Conservation (phyloP, 2,329 filamentous ascomycete genomes). For the Botryosphaeria dothidea region DNA sequence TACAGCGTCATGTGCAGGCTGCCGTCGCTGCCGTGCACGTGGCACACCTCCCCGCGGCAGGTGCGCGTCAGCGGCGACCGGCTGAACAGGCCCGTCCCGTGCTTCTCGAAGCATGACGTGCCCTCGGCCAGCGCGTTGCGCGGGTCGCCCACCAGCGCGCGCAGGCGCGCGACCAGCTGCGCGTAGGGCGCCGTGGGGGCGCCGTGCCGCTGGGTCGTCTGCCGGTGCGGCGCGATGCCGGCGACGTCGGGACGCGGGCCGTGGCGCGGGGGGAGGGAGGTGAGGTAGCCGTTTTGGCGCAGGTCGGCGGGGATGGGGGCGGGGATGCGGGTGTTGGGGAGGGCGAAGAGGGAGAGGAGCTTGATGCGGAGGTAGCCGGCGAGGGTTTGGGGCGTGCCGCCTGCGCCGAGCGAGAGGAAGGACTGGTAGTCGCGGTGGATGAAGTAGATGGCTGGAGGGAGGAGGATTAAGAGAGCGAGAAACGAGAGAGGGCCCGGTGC, state of each 20-base stretch:
- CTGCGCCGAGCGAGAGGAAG: slow-evolving; percentile 76
- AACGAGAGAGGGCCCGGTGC: slow-evolving; percentile 18
- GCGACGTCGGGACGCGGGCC: slow-evolving; percentile 67
- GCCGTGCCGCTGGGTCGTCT: slow-evolving; percentile 68
- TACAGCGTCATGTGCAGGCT: slow-evolving; percentile 80
- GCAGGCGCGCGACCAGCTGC: slow-evolving; percentile 45
- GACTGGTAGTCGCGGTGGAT: slow-evolving; percentile 72
- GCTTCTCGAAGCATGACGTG: slow-evolving; percentile 78
- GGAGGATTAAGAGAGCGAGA: slow-evolving; percentile 22
- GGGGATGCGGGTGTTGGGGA: slow-evolving; percentile 68
- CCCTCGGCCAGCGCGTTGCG: slow-evolving; percentile 47
- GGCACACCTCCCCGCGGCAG: slow-evolving; percentile 78
- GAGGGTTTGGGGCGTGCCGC: slow-evolving; percentile 75
- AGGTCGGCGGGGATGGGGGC: slow-evolving; percentile 54
- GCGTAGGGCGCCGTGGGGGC: slow-evolving; percentile 35
- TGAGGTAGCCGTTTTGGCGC: slow-evolving; percentile 60
- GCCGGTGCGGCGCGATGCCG: slow-evolving; percentile 80
- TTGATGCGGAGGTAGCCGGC: slow-evolving; percentile 73
- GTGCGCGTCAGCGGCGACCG: slow-evolving; percentile 65
- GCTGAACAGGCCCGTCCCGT: slow-evolving; percentile 75
- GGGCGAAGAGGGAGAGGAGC: slow-evolving; percentile 68
- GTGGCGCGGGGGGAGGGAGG: slow-evolving; percentile 59
- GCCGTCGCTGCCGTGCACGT: slow-evolving; percentile 75
- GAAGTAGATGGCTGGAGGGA: slow-evolving; percentile 27
- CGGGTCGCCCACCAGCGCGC: slow-evolving; percentile 27